These are phyloP conservation scores for Crithidia bombi DNA, from an alignment of 208 protist genomes.

Conservation along the genomic window DNA sequence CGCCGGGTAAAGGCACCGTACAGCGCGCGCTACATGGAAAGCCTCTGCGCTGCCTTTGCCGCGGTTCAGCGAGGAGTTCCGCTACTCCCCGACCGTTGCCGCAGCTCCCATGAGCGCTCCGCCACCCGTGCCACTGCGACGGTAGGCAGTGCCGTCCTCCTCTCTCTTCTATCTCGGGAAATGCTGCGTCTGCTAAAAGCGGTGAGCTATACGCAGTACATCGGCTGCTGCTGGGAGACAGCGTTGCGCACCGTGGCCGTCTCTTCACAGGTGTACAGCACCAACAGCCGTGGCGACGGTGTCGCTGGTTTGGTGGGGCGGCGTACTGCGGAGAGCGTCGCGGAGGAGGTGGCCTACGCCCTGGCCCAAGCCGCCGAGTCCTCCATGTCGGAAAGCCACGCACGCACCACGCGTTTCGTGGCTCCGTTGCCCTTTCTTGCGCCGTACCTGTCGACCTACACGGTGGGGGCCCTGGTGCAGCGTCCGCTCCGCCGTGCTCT, in stretches of 20 bases:
- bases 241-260: conserved; percentile 43
- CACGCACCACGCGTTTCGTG: conserved; percentile 14
- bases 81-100: not conserved
- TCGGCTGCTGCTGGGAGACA: conserved; percentile 51
- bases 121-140: not conserved
- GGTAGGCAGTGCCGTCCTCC: conserved; percentile 43
- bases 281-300: not conserved
- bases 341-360: conserved; percentile 32
- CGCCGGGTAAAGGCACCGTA: conserved; percentile 27
- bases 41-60: conserved; percentile 28
- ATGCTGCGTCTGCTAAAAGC: conserved; percentile 49
- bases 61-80: conserved; percentile 11
- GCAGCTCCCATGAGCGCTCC: not conserved
- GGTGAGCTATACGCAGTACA: conserved; percentile 22
- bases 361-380: conserved; percentile 18
- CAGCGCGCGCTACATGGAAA: conserved; percentile 1
- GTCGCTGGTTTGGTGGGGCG: not conserved
- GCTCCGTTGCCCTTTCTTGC: conserved; percentile 45
- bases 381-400: conserved; percentile 11
- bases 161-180: conserved; percentile 53
- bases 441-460: conserved; percentile 59
- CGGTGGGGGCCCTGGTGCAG: conserved; percentile 45
- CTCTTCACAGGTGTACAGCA: not conserved
- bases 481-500: conserved; percentile 45
- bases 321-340: conserved; percentile 11